These are phyloP conservation scores for Gracilaria caudata DNA, from an alignment of 23 red algal genomes.

Conservation along the genomic window DNA sequence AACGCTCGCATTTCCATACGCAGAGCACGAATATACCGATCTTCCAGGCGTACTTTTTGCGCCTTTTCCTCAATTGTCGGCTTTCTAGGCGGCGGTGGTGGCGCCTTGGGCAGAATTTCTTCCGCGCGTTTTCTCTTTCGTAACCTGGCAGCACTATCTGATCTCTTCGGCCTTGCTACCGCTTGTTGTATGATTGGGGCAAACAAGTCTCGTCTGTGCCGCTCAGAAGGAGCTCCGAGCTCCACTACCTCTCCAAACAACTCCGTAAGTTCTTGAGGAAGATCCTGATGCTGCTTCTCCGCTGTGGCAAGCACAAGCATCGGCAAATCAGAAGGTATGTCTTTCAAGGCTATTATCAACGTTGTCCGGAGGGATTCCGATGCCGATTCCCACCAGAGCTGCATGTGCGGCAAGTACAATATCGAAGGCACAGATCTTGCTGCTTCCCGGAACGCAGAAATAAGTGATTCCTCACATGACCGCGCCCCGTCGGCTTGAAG, in stretches of 20 bases:
- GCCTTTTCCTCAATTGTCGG: conserved; percentile 26
- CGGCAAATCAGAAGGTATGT: conserved; percentile 74
- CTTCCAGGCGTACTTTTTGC: conserved; percentile 51
- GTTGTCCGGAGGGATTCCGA: conserved; percentile 45
- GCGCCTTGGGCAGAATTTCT: conserved; percentile 75
- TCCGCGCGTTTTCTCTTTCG: conserved; percentile 27
- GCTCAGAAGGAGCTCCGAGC: conserved; percentile 55
- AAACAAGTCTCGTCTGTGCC: conserved; percentile 59
- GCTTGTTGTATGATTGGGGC: conserved; percentile 63
- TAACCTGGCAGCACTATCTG: conserved; percentile 29
- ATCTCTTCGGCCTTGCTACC: conserved; percentile 32
- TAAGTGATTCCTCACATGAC: conserved; percentile 79
- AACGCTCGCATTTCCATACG: conserved; percentile 90
- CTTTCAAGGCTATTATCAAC: conserved; percentile 62
- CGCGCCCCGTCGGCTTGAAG: conserved; percentile 75
- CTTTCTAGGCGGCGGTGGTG: conserved; percentile 48
- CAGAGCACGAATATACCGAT: conserved; percentile 71
- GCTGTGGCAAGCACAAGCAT: conserved; percentile 82
- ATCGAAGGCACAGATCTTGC: conserved; percentile 72
- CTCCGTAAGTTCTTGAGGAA: conserved; percentile 57
- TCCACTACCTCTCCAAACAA: conserved; percentile 54
- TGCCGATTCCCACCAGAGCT: conserved; percentile 76
- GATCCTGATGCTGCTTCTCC: conserved; percentile 41
- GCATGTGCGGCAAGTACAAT: conserved; percentile 81
- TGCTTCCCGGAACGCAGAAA: conserved; percentile 81